A percentile compares a stretch with the other conserved stretches of the same genome.
These are phyloP conservation scores for Didymella keratinophila DNA, from an alignment of 2,329 filamentous ascomycete species.

Conservation along the genomic window DNA sequence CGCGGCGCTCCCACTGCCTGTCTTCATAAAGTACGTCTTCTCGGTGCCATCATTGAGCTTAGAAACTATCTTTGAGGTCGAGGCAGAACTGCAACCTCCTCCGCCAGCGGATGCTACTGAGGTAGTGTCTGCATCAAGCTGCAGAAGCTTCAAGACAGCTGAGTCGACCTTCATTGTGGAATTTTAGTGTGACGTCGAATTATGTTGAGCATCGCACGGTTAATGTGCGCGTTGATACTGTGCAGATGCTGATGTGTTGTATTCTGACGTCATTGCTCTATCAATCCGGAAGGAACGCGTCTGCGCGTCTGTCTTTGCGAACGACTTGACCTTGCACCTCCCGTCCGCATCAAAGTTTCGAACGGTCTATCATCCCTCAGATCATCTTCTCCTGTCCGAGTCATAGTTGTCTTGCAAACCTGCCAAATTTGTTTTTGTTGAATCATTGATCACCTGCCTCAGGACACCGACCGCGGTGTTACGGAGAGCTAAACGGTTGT, in stretches of 20 bases:
- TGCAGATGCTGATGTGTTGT: background rate
- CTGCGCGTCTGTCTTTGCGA: background rate
- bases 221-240: background rate
- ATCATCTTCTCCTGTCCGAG: too few species aligned
- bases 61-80: slow-evolving; percentile 68
- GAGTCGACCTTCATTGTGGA: slow-evolving; percentile 64
- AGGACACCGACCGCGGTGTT: too few species aligned
- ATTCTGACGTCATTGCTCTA: background rate
- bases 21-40: slow-evolving; percentile 76
- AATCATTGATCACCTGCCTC: too few species aligned
- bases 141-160: slow-evolving; percentile 68
- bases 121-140: slow-evolving; percentile 63
- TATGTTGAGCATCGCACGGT: slow-evolving; percentile 1
- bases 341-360: too few species aligned
- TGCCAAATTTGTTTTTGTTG: too few species aligned
- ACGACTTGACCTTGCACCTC: too few species aligned
- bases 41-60: slow-evolving; percentile 58
- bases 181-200: slow-evolving; percentile 2
- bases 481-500: too few species aligned
- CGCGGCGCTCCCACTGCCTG: slow-evolving; percentile 65
- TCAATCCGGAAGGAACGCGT: background rate
- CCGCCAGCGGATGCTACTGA: slow-evolving; percentile 68
- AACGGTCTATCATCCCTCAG: too few species aligned
- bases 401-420: too few species aligned
- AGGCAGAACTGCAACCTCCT: slow-evolving; percentile 69